Percentiles rank a stretch among this genome's conserved stretches.
Conservation (phyloP, 306 rosid species). For the Lagenaria siceraria region DNA sequence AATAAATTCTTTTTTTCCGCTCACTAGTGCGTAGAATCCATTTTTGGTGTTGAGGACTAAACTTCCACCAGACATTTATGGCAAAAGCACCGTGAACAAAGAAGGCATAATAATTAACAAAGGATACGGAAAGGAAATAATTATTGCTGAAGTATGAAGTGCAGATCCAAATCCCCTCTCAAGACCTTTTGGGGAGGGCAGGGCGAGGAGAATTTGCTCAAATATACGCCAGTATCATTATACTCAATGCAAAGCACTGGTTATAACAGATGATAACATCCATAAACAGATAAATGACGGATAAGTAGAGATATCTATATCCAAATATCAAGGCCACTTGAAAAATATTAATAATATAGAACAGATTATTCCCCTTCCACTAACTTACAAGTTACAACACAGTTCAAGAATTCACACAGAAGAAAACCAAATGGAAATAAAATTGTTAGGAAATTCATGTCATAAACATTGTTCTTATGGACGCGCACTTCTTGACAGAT, state of each 20-base stretch:
- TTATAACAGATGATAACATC: not conserved
- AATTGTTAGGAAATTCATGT: not conserved
- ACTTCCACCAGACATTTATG: not conserved
- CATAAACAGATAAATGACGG: not conserved
- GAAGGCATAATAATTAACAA: not conserved
- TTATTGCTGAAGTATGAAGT: not conserved
- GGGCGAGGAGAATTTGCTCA: not conserved
- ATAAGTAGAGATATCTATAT: no score
- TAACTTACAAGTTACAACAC: not conserved
- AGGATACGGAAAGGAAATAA: not conserved
- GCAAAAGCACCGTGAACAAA: not conserved
- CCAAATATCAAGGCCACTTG: not conserved
- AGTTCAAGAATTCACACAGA: not conserved
- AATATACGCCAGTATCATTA: not conserved
- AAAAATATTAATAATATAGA: not conserved
- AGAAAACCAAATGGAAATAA: not conserved
- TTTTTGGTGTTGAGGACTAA: not conserved
- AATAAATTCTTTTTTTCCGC: not conserved
- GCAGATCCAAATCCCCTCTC: not conserved
- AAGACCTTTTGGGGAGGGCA: not conserved
- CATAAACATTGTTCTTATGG: not conserved
- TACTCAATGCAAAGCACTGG: not conserved
- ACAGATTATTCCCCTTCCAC: not conserved
- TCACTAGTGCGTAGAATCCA: not conserved
- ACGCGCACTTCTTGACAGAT: not conserved